A percentile compares a stretch with the other conserved stretches of the same genome.
Evolutionary conservation across 2,329 filamentous ascomycete species (phyloP).

Genomic region (Colletotrichum siamense): DNA sequence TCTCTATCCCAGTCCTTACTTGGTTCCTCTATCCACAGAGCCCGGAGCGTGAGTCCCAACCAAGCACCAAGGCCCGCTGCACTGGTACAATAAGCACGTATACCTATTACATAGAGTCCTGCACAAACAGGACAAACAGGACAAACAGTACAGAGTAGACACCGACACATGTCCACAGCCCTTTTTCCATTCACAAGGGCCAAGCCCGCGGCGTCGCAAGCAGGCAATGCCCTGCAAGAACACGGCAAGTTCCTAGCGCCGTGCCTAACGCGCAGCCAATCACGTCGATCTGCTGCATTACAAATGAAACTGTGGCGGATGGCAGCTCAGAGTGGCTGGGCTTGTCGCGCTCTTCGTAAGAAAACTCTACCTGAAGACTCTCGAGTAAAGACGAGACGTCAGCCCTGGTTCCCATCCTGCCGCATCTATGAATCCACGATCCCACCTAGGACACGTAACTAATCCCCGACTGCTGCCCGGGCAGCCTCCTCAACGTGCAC

Average conservation of each 20-base stretch:
- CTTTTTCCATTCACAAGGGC: neutral
- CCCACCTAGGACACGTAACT: neutral
- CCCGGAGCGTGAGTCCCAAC: neutral
- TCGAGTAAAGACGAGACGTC: neutral
- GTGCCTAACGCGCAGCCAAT: neutral
- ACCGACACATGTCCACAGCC: neutral
- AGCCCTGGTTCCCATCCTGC: neutral
- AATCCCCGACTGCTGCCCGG: neutral
- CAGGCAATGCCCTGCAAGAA: neutral
- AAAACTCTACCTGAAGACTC: neutral
- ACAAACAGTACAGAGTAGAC: too few relatives aligned
- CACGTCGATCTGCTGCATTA: neutral
- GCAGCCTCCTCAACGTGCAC: neutral
- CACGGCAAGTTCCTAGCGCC: conserved; percentile 1
- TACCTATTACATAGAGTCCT: too few relatives aligned
- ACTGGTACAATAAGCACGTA: too few relatives aligned
- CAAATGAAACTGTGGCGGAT: neutral
- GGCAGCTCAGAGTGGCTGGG: neutral
- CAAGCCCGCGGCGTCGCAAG: neutral
- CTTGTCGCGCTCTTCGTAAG: neutral
- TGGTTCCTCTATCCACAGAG: neutral
- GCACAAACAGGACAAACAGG: too few relatives aligned
- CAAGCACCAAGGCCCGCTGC: too few relatives aligned
- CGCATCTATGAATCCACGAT: neutral
- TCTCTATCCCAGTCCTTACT: neutral